These are phyloP conservation scores for Hemileccinum hortonii DNA, from an alignment of 1,284 basidiomycete genomes.

Conservation along the genomic window DNA sequence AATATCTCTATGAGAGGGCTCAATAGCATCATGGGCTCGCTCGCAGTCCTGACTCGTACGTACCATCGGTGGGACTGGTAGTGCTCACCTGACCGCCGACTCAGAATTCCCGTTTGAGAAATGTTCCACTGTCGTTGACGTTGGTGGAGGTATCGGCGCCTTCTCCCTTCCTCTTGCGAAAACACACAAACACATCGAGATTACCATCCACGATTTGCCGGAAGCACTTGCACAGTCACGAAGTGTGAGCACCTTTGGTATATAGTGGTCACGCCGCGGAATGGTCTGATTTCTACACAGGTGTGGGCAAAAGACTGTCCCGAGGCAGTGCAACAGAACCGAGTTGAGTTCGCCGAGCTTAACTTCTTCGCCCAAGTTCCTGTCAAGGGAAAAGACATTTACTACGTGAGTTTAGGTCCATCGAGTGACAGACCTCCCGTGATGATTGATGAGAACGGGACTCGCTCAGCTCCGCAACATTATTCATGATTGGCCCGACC, in stretches of 20 bases:
- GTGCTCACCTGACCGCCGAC: not conserved
- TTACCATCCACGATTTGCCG: conserved; percentile 33
- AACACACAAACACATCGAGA: conserved; percentile 25
- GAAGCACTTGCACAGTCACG: conserved; percentile 24
- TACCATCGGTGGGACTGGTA: not conserved
- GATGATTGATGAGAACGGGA: too few relatives aligned
- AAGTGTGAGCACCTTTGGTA: conserved; percentile 13
- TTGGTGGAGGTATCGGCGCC: conserved; percentile 35
- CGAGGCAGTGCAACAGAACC: too few relatives aligned
- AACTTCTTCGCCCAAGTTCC: too few relatives aligned
- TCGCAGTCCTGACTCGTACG: conserved; percentile 25
- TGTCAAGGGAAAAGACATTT: too few relatives aligned
- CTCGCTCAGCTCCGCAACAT: too few relatives aligned
- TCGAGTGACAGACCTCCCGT: too few relatives aligned
- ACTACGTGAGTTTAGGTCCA: too few relatives aligned
- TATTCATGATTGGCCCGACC: too few relatives aligned
- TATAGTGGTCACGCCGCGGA: too few relatives aligned
- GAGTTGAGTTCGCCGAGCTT: too few relatives aligned
- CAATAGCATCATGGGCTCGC: conserved; percentile 26
- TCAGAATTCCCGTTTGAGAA: conserved; percentile 30
- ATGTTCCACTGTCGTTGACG: conserved; percentile 29
- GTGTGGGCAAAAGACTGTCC: too few relatives aligned
- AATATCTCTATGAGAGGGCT: conserved; percentile 29
- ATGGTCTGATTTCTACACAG: too few relatives aligned
- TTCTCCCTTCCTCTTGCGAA: conserved; percentile 30